Base-by-base conservation (phyloP, 768 basidiomycete genomes). In the Panellus pusillus region DNA sequence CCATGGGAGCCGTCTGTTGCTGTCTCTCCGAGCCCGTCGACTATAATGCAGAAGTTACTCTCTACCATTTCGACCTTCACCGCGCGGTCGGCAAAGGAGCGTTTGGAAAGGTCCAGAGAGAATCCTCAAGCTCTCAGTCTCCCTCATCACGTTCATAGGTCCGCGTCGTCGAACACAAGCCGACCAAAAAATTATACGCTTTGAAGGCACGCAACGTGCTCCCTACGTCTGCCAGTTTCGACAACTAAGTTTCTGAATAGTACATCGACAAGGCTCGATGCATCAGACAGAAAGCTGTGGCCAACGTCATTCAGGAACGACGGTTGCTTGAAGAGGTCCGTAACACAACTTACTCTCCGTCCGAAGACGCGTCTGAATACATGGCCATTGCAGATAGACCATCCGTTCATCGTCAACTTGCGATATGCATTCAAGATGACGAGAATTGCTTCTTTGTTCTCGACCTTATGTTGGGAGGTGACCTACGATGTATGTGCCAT, bases 351-450 rank as follows among this genome's bases (percentile, higher is more conserved):
- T 47, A 24, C 55, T 35, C 28, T 45, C 43, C 29, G 18, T 42
- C 42, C 47, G 47, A 28, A 43, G 31, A 48, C 32, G 39, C 15
- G n/a, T 28, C 44, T 19, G 17, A 17, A 57, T 29, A 50, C 29
- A 31, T 31, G 9, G 29, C 52, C 45, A 27, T 12, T 37, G 6
- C 61, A 91, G 89, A 85, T 97, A 60, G 89, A 94, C 68, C 91
- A 94, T 65, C 84, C 91, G 18, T 95, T 92, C 66, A 74, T 95
- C 42, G 90, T 92, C 56, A 95, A 95, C 70, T 69, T 96, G 61
- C 87, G 92, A 35, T 97, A 95, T 67, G 95, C 95, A 6, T 98
- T 98, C 95, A 98, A 68, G 95, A 98, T 66, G 95, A 97, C 62
- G 87, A 91, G 61, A 96, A 97, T 68, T 96, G 96, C 65, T 98